Evolutionary conservation across 176 grass and related monocot genomes (phyloP).

Genomic region (Musa troglodytarum): DNA sequence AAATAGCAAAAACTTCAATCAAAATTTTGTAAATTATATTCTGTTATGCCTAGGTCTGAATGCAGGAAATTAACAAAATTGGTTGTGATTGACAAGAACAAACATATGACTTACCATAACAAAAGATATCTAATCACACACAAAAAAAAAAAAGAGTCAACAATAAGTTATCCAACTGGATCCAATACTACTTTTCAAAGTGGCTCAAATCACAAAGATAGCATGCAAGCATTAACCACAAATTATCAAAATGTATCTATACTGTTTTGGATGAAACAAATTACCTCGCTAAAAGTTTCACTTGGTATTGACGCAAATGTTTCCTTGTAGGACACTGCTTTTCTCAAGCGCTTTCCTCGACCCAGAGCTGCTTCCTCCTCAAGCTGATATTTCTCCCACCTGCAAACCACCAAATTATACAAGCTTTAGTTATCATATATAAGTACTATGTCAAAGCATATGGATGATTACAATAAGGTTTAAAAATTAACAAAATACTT

Average conservation of each 20-base stretch:
- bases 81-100: no score
- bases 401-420: constrained; percentile 27
- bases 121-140: no score
- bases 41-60: no score
- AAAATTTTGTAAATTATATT: no score
- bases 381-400: constrained; percentile 90
- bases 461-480: not conserved
- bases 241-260: not conserved
- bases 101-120: no score
- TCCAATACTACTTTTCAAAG: no score
- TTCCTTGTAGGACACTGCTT: constrained; percentile 97
- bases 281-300: constrained; percentile 98
- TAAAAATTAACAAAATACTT: not conserved
- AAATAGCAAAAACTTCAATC: no score
- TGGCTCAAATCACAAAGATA: not conserved
- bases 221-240: constrained; percentile 6
- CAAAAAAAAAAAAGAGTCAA: no score
- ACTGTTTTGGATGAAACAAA: not conserved
- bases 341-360: constrained; percentile 89
- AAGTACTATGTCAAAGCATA: not conserved
- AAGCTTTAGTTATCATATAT: not conserved
- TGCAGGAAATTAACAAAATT: no score
- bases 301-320: constrained; percentile 75
- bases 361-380: constrained; percentile 93
- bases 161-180: no score